Evolutionary conservation across 2,329 filamentous ascomycete genomes (phyloP).

Genomic region (Penicillium sclerotigenum): DNA sequence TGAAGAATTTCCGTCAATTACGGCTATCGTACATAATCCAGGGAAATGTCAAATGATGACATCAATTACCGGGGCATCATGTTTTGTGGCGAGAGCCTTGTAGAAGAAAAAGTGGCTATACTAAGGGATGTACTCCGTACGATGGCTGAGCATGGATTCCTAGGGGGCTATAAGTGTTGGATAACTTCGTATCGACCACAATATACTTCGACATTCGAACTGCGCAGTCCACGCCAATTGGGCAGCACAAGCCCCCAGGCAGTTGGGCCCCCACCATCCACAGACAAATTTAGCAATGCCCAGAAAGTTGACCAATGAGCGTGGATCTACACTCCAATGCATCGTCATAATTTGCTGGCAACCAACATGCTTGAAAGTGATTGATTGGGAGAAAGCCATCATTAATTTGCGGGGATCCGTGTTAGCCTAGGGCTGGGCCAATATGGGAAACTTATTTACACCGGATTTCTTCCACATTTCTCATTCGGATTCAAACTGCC

Average conservation of each 20-base stretch:
- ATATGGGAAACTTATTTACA: neutral
- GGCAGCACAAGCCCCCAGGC: neutral
- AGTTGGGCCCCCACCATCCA: neutral
- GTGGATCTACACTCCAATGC: neutral
- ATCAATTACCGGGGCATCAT: too few relatives aligned
- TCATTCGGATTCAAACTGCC: neutral
- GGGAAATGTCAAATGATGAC: neutral
- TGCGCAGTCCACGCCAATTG: neutral
- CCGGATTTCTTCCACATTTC: neutral
- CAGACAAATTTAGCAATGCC: neutral
- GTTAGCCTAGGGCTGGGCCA: neutral
- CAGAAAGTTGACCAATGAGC: neutral
- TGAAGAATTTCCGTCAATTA: conserved; percentile 16
- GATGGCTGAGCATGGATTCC: neutral
- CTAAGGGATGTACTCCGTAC: too few relatives aligned
- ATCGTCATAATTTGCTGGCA: neutral
- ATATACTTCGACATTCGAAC: neutral
- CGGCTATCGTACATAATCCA: neutral
- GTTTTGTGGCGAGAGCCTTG: too few relatives aligned
- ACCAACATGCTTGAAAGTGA: neutral
- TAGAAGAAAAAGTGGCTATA: too few relatives aligned
- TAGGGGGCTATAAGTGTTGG: neutral
- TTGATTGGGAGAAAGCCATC: neutral
- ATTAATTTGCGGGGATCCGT: neutral
- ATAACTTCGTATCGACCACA: neutral